These are phyloP conservation scores for Camelina neglecta DNA, from an alignment of 345 rosid genomes.

Conservation along the genomic window DNA sequence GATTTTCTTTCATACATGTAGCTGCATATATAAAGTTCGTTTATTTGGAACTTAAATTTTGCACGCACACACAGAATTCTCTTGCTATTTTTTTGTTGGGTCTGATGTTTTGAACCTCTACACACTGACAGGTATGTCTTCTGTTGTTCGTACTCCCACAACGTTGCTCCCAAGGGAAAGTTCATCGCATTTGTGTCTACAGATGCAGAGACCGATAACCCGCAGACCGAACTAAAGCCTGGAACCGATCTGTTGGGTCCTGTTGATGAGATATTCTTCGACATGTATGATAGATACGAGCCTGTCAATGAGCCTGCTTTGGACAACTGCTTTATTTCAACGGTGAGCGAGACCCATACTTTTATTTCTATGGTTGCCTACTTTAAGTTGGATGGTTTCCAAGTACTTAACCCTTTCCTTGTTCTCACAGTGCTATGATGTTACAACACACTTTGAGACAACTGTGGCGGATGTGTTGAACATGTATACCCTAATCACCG, in stretches of 20 bases:
- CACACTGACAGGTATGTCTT: slow-evolving; percentile 75
- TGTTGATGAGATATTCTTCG: slow-evolving; percentile 80
- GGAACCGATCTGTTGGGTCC: slow-evolving; percentile 78
- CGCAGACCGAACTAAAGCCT: slow-evolving; percentile 80
- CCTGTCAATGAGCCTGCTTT: slow-evolving; percentile 55
- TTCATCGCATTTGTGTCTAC: slow-evolving; percentile 91
- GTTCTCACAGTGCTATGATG: slow-evolving; percentile 47
- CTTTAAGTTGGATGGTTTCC: background rate
- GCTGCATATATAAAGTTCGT: background rate
- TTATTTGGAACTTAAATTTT: background rate
- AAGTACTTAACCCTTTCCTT: background rate
- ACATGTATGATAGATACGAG: slow-evolving; percentile 77
- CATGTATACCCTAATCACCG: slow-evolving; percentile 50
- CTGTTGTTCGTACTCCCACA: slow-evolving; percentile 95
- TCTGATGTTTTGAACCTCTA: slow-evolving; percentile 17
- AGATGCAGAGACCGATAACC: slow-evolving; percentile 88
- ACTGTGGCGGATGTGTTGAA: slow-evolving; percentile 48
- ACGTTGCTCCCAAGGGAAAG: slow-evolving; percentile 88
- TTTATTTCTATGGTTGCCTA: background rate
- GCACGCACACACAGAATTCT: background rate
- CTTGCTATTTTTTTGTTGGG: background rate
- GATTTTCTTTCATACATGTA: background rate
- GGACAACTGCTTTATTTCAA: slow-evolving; percentile 86
- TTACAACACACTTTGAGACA: slow-evolving; percentile 52
- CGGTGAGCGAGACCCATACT: slow-evolving; percentile 52